Percentiles rank a stretch among this genome's conserved stretches.
phyloP scores from a whole-genome alignment of 257 asterid species.

The Vinca minor region DNA sequence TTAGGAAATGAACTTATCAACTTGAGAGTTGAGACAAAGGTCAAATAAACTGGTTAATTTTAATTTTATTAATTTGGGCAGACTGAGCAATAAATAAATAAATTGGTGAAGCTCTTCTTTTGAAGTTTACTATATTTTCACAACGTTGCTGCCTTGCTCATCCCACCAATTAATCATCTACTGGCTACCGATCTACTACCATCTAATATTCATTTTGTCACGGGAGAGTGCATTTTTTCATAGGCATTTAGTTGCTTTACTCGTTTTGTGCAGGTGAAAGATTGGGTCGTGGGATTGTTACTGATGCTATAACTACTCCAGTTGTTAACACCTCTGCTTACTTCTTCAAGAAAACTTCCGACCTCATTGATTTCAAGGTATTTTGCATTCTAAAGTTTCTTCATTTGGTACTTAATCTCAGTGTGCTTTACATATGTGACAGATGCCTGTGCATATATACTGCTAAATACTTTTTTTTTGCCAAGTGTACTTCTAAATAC shows the following conservation, averaged over 20 bases:
- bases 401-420: too few relatives aligned
- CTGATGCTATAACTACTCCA: constrained; percentile 89
- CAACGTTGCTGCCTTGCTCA: background rate
- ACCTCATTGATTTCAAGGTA: constrained; percentile 91
- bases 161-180: background rate
- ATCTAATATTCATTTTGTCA: background rate
- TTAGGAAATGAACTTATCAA: background rate
- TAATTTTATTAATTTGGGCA: background rate
- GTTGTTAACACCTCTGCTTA: constrained; percentile 88
- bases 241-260: background rate
- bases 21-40: background rate
- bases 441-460: too few relatives aligned
- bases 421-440: too few relatives aligned
- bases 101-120: background rate
- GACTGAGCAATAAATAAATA: background rate
- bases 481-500: too few relatives aligned
- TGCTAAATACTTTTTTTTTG: too few relatives aligned
- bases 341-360: constrained; percentile 76
- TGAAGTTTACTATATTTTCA: background rate
- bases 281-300: constrained; percentile 69
- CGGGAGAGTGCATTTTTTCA: too few relatives aligned
- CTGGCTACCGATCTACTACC: background rate
- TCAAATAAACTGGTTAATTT: background rate
- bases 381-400: background rate
- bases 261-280: constrained; percentile 62